These are phyloP conservation scores for Apostasia shenzhenica DNA, from an alignment of 106 monocot genomes.

Conservation along the genomic window DNA sequence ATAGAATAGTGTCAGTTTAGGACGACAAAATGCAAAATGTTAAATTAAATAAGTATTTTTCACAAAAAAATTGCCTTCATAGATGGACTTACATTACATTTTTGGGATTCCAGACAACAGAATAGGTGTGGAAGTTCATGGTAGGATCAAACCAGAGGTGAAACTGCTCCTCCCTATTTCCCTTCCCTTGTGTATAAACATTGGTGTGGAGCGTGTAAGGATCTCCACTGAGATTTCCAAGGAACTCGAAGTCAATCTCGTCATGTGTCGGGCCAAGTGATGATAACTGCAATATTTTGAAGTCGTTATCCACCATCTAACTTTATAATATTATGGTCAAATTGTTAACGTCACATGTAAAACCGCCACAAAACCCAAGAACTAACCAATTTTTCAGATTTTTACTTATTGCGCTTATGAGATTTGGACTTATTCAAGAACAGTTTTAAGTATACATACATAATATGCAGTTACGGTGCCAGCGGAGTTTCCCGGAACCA, in stretches of 20 bases:
- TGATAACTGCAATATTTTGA: constrained; percentile 8
- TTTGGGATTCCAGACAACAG: constrained; percentile 19
- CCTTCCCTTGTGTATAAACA: constrained; percentile 19
- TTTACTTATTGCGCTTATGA: no score
- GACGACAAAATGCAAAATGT: background rate
- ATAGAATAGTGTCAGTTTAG: background rate
- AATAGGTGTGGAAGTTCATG: constrained; percentile 21
- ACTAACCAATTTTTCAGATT: no score
- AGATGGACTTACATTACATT: constrained; percentile 12
- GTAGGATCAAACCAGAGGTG: constrained; percentile 23
- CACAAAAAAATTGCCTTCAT: no score
- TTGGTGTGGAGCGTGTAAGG: constrained; percentile 23
- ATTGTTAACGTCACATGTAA: no score
- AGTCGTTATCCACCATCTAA: no score
- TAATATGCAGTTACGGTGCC: constrained; percentile 24
- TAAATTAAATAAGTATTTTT: background rate
- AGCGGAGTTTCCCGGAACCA: constrained; percentile 22
- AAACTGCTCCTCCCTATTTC: constrained; percentile 19
- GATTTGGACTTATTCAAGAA: background rate
- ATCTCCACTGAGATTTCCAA: constrained; percentile 20
- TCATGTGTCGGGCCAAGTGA: constrained; percentile 20
- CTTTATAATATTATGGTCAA: no score
- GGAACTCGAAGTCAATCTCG: constrained; percentile 28
- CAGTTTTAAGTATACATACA: constrained; percentile 3
- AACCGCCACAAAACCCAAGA: no score